Conservation (phyloP, 2,329 filamentous ascomycete genomes). For the Thermomyces lanuginosus region DNA sequence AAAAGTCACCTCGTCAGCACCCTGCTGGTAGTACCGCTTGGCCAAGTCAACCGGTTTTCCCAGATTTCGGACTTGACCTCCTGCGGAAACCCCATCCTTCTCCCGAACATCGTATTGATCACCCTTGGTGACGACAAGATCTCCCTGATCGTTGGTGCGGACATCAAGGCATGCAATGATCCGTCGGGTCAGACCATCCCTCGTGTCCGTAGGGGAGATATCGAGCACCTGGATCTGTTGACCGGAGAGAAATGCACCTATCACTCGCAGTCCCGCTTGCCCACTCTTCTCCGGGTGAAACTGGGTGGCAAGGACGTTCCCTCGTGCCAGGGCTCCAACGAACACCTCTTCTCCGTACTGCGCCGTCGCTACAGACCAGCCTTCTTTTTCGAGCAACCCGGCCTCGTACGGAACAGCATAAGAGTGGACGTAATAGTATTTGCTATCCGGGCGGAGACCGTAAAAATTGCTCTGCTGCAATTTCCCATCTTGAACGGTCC, state of each 20-base stretch:
- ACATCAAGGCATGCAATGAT: constrained; percentile 96
- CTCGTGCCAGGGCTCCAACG: constrained; percentile 72
- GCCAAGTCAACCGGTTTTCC: constrained; percentile 96
- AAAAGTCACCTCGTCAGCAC: constrained; percentile 92
- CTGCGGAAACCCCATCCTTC: constrained; percentile 45
- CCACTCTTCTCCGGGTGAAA: constrained; percentile 98
- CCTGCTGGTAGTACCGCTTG: constrained; percentile 83
- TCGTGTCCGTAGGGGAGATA: constrained; percentile 9
- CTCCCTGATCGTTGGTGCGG: constrained; percentile 80
- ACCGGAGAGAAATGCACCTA: constrained; percentile 76
- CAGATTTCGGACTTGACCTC: constrained; percentile 63
- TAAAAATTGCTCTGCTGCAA: constrained; percentile 46
- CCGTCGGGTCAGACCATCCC: constrained; percentile 68
- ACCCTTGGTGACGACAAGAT: constrained; percentile 93
- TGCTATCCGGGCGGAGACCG: constrained; percentile 61
- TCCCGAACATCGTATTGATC: constrained; percentile 98
- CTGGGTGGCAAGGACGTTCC: constrained; percentile 78
- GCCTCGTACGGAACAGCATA: constrained; percentile 66
- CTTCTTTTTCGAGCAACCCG: constrained; percentile 59
- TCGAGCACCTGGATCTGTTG: constrained; percentile 41
- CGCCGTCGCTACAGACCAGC: constrained; percentile 85
- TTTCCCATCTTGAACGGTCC: constrained; percentile 29
- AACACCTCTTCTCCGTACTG: constrained; percentile 80
- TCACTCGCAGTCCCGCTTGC: constrained; percentile 63
- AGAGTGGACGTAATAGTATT: constrained; percentile 98